Evolutionary conservation across 202 grass and related monocot genomes (phyloP), one percentile per base, ranked within the genome.

Genomic region (Cymbopogon flexuosus): DNA sequence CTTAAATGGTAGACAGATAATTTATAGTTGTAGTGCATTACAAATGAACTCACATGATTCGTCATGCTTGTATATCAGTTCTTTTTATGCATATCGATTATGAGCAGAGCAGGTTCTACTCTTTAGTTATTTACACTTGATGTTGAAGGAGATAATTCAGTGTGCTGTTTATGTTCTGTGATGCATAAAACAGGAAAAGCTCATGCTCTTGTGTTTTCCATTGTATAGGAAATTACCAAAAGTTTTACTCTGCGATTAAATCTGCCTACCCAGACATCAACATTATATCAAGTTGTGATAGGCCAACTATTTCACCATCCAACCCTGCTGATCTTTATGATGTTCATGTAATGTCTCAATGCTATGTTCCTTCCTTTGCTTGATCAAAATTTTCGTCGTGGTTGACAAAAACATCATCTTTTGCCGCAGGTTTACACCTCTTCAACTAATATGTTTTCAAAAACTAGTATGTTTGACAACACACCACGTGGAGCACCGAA

Each of bases 301-400:
- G 77, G 72, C 89, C 89, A 74, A 88, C 88, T 75, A 85, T 75
- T 75, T 76, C 78, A 0, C 73, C 93, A 40, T 85, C 89, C 57
- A 93, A 97, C 78, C 92, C 94, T 73, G 94, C 94, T 8, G 90
- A 97, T 86, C 88, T 92, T 10, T 97, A 97, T 75, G 94, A 97
- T 85, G 82, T 84, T 84, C 94, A 93, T 82, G 94, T 92, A 93
- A 94, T 82, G 16, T 70, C 42, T n/a, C 56, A 64, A 7, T 74
- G 21, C 39, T 62, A 47, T 42, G 59, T 84, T 46, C 22, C 22
- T 40, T 33, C 65, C 49, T 82, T 82, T 60, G 29, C 11, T 67
- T 65, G 10, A 10, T 15, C 14, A 68, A 58, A 3, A 23, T 60
- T 34, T n/a, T 29, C 37, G 3, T 34, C 57, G 51, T 85, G 74